Evolutionary conservation across 768 basidiomycete species (phyloP), one percentile per base, ranked within the genome.

Genomic region (Paxillus ammoniavirescens): DNA sequence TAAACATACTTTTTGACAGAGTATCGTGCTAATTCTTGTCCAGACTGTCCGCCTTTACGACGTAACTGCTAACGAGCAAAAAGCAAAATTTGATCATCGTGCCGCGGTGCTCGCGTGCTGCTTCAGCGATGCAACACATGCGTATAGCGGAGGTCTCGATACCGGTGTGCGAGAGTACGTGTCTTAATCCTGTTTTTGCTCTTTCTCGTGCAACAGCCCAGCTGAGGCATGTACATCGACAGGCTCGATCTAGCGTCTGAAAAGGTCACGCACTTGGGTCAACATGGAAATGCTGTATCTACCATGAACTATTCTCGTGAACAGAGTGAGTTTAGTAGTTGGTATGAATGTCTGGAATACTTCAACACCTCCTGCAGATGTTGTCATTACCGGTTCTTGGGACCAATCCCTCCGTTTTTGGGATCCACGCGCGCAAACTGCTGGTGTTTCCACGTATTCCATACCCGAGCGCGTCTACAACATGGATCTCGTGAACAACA

Each of bases 371-470:
- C 37, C 10, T 46, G 5, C 61, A 94, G 92, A 89, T 61, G 56
- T 73, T 1, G 75, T 98, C 23, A 79, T 98, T 42, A 88, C 92
- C 0, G 93, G 89, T 10, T 94, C 93, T 14, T 98, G 94, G 93
- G 95, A 98, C 67, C 83, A 87, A 45, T 88, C 91, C 0, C 64
- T 98, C 23, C 87, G 87, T 10, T 82, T 94, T 63, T 97, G 92
- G 87, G 93, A 98, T 64, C 82, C 88, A 0, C 82, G 89, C 35
- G 77, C 84, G 0, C 65, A 81, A 1, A 72, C 73, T 17, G 71
- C 83, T 1, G 78, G 84, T 58, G 81, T 83, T 54, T 77, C 81
- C 30, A 55, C 84, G 21, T 77, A 89, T 55, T 62, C 76, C 12
- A 82, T 92, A 1, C 92, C 94, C 0, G 89, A 91, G 68, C 86